Conservation (phyloP, 768 basidiomycete genomes). For the Boletus coccyginus region DNA sequence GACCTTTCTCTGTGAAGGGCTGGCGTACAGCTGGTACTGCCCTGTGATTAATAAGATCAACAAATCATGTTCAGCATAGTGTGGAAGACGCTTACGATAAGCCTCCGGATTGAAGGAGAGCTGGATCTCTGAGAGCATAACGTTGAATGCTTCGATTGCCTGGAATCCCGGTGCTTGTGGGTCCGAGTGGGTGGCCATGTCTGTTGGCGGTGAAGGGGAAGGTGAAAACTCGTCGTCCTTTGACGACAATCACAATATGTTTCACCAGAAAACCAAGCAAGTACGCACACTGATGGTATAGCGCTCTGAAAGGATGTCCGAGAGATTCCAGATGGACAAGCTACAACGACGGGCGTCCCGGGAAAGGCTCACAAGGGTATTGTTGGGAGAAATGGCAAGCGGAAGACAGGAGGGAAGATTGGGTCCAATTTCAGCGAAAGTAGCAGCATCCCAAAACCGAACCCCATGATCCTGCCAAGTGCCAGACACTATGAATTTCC, state of each 20-base stretch:
- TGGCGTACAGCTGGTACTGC: background rate
- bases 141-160: background rate
- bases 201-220: background rate
- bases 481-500: conserved; percentile 3
- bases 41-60: background rate
- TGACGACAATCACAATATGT: background rate
- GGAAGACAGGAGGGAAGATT: background rate
- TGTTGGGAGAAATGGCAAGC: background rate
- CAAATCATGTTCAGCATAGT: background rate
- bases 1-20: background rate
- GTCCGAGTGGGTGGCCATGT: background rate
- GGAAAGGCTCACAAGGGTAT: background rate
- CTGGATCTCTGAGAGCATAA: background rate
- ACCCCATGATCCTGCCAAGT: background rate
- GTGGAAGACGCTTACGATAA: background rate
- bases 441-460: conserved; percentile 5
- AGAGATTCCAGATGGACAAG: background rate
- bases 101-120: background rate
- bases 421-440: conserved; percentile 3
- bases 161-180: background rate
- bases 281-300: background rate
- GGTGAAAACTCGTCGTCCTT: background rate
- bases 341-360: background rate
- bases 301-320: background rate
- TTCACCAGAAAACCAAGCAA: background rate